These are phyloP conservation scores for Penicillium diatomitis DNA, from an alignment of 495 filamentous ascomycete species.

Conservation along the genomic window DNA sequence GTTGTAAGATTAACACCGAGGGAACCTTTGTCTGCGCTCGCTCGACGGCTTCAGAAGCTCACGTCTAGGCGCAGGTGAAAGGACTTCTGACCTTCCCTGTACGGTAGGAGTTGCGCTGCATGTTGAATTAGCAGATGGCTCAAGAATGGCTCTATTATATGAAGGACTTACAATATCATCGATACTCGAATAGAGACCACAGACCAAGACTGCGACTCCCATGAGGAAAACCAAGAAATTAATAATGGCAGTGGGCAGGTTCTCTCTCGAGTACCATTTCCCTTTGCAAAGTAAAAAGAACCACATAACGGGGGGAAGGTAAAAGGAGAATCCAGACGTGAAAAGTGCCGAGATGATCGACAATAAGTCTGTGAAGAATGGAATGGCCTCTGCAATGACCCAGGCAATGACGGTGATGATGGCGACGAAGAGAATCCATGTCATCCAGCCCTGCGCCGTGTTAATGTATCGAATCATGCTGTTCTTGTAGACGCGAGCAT, in stretches of 20 bases:
- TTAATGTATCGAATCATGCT: slow-evolving; percentile 46
- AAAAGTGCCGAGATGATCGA: slow-evolving; percentile 50
- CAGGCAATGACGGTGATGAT: slow-evolving; percentile 49
- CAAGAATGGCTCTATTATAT: too few relatives aligned
- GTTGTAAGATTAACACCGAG: too few relatives aligned
- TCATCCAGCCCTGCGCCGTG: slow-evolving; percentile 43
- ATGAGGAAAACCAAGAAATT: slow-evolving; percentile 7
- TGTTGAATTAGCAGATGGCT: neutral
- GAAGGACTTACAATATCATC: slow-evolving; percentile 4
- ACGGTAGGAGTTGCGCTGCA: neutral
- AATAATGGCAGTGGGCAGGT: slow-evolving; percentile 2
- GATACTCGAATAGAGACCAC: slow-evolving; percentile 8
- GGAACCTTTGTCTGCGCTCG: neutral
- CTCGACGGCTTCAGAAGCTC: neutral
- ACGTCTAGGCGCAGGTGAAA: neutral
- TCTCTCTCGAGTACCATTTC: slow-evolving; percentile 3
- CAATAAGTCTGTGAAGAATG: slow-evolving; percentile 54
- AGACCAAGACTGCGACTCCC: slow-evolving; percentile 2
- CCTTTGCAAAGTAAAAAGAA: slow-evolving; percentile 40
- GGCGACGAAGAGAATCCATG: slow-evolving; percentile 45
- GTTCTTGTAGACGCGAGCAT: slow-evolving; percentile 44
- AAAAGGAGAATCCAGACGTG: slow-evolving; percentile 56
- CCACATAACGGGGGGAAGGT: slow-evolving; percentile 55
- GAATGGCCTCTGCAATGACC: slow-evolving; percentile 57
- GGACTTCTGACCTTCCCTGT: neutral